Percentiles rank a stretch among this genome's conserved stretches.
These are phyloP conservation scores for Bisporella sp. DNA, from an alignment of 2,329 filamentous ascomycete genomes.

Conservation along the genomic window DNA sequence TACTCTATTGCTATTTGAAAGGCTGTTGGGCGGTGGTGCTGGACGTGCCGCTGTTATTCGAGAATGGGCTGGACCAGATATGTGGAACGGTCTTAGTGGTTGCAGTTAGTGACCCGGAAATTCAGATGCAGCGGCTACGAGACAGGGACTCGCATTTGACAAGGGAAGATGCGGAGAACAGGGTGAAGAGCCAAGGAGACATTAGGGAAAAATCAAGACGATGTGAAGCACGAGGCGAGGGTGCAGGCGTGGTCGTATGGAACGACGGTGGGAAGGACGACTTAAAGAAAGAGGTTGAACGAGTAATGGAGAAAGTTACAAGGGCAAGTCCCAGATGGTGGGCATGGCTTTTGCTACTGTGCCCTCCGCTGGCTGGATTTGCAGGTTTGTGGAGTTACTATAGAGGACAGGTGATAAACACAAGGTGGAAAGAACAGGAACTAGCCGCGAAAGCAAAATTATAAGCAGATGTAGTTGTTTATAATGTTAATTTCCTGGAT, in stretches of 20 bases:
- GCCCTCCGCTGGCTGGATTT: constrained; percentile 66
- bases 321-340: constrained; percentile 52
- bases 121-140: constrained; percentile 76
- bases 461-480: constrained; percentile 22
- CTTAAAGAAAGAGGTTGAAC: constrained; percentile 58
- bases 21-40: constrained; percentile 87
- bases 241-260: constrained; percentile 76
- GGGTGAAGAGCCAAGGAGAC: constrained; percentile 81
- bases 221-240: constrained; percentile 56
- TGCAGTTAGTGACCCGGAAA: constrained; percentile 67
- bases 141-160: constrained; percentile 71
- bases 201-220: constrained; percentile 75
- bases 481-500: neutral
- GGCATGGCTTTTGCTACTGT: constrained; percentile 63
- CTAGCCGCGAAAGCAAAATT: constrained; percentile 52
- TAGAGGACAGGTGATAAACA: constrained; percentile 64
- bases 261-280: constrained; percentile 75
- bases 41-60: constrained; percentile 88
- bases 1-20: constrained; percentile 64
- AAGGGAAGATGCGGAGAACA: constrained; percentile 78
- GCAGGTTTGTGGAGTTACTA: constrained; percentile 66
- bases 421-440: constrained; percentile 59
- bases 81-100: constrained; percentile 86
- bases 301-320: constrained; percentile 57
- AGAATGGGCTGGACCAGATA: constrained; percentile 76